A percentile compares a stretch with the other conserved stretches of the same genome.
Evolutionary conservation across 2,329 filamentous ascomycete genomes (phyloP).

Genomic region (Verruconis gallopava): DNA sequence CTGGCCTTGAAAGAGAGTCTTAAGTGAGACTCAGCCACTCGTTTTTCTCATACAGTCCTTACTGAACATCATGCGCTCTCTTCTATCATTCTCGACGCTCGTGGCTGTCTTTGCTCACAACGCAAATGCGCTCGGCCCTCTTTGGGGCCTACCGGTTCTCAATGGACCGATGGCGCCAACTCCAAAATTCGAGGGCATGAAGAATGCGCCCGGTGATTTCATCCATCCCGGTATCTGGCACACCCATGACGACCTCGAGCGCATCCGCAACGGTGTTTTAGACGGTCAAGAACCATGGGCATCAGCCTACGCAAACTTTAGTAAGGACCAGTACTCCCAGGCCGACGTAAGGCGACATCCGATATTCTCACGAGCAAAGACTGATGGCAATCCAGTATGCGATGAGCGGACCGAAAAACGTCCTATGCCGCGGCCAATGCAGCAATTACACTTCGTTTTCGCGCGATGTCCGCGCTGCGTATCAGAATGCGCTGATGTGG

Average conservation of each 20-base stretch:
- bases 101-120: not conserved
- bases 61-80: not conserved
- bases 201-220: constrained; percentile 10
- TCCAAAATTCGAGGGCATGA: constrained; percentile 6
- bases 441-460: constrained; percentile 28
- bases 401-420: constrained; percentile 21
- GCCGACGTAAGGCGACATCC: constrained; percentile 1
- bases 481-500: constrained; percentile 32
- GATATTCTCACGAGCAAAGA: not conserved
- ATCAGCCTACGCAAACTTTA: constrained; percentile 7
- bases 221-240: constrained; percentile 18
- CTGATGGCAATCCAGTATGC: constrained; percentile 13
- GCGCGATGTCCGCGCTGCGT: constrained; percentile 26
- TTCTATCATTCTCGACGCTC: not conserved
- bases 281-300: constrained; percentile 15
- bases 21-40: not conserved
- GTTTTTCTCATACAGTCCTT: not conserved
- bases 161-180: not conserved
- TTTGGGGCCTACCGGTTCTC: not conserved
- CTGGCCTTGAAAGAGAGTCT: not conserved
- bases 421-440: constrained; percentile 21
- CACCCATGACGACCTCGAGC: constrained; percentile 16
- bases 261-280: constrained; percentile 13
- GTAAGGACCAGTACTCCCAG: constrained; percentile 8
- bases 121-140: not conserved